Evolutionary conservation across 805 yeast genomes (phyloP), one percentile per base, ranked within the genome.

Genomic region (Candida nanaspora): DNA sequence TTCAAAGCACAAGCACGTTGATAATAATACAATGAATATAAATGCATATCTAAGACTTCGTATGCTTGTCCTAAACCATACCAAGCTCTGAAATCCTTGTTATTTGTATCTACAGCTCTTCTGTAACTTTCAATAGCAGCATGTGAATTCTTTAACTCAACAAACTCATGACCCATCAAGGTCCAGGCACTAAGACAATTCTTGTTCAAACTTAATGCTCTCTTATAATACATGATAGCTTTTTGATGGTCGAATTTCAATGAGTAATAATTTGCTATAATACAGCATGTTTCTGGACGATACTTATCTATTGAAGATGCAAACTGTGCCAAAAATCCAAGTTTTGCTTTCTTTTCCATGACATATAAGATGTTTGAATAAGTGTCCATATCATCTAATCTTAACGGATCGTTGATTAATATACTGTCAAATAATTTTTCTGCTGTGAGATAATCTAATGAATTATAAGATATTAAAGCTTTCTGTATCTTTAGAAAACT

Each of bases 41-140:
- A 68, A 56, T 86, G 93, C 96, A 91, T 91, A 50, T 91, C 97
- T 41, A 91, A 66, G 10, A 93, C 95, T 59, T 93, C 98, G 57
- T 93, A 93, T 1, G 98, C 98, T 62, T 93, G 98, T 0, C 98
- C 99, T 39, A 93, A 68, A 2, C 98, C 98, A 60, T 91, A 93
- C 99, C 98, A 93, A 0, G 98, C 98, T 39, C 96, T 69, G 59
- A 85, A 94, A 57, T 93, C 98, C 54, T 84, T 82, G 35, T 80
- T 74, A 54, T 86, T 86, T 2, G 89, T 81, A 56, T 88, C 96
- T 1, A 89, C 91, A 0, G 98, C 99, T 34, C 95, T 67, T 49
- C 98, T 66, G 57, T 93, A 93, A 43, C 94, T 80, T 65, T 91
- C 97, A 41, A 93, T 93, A 1, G 98, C 98, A 1, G 98, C 98